These are phyloP conservation scores for Boletus rubroflammeus DNA, from an alignment of 768 basidiomycete genomes.

Conservation along the genomic window DNA sequence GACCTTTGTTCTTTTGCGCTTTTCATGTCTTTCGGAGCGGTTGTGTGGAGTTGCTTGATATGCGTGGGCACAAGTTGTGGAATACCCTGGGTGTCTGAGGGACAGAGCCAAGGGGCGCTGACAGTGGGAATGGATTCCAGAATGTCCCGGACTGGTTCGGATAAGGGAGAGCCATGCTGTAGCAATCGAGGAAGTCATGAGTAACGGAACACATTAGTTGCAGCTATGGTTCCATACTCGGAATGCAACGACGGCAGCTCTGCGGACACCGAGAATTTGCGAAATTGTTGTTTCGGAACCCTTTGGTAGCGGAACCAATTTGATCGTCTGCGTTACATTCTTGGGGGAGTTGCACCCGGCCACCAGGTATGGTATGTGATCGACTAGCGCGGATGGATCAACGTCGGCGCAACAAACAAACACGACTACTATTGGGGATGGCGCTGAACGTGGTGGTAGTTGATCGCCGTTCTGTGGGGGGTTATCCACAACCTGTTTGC, in stretches of 20 bases:
- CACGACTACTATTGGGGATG: conserved; percentile 37
- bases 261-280: conserved; percentile 57
- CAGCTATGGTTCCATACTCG: conserved; percentile 47
- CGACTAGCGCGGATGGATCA: conserved; percentile 66
- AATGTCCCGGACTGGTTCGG: conserved; percentile 35
- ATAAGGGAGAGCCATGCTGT: conserved; percentile 42
- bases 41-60: conserved; percentile 77
- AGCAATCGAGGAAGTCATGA: conserved; percentile 1
- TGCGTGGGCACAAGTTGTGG: conserved; percentile 60
- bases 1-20: conserved; percentile 56
- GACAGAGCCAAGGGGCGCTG: conserved; percentile 62
- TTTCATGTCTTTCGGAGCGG: conserved; percentile 77
- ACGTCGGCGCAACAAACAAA: conserved; percentile 75
- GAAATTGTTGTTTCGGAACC: conserved; percentile 64
- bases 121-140: conserved; percentile 52
- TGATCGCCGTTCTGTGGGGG: background rate
- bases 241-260: conserved; percentile 63
- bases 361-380: conserved; percentile 73
- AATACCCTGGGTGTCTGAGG: conserved; percentile 13
- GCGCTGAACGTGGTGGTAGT: background rate
- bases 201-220: background rate
- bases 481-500: conserved; percentile 11
- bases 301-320: conserved; percentile 61
- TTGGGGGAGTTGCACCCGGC: conserved; percentile 64
- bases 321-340: conserved; percentile 36